Percentiles rank a stretch among this genome's conserved stretches.
These are phyloP conservation scores for Amanita phalloides DNA, from an alignment of 768 basidiomycete species.

Conservation along the genomic window DNA sequence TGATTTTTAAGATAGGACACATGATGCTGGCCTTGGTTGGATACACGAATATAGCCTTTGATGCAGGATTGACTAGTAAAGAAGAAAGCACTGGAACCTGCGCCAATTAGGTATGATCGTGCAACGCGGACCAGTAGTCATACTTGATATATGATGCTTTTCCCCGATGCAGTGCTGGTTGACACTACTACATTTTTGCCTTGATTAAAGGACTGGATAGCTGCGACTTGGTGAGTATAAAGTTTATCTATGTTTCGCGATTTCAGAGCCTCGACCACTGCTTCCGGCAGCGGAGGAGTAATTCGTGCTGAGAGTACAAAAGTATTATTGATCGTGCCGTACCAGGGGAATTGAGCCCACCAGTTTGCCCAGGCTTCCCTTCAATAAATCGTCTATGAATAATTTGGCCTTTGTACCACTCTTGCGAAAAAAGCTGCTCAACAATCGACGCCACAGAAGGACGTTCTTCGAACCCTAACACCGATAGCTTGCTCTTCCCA, in stretches of 20 bases:
- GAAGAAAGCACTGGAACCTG: slow-evolving; percentile 64
- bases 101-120: not conserved
- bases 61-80: slow-evolving; percentile 45
- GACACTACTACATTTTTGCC: slow-evolving; percentile 76
- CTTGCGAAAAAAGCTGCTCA: slow-evolving; percentile 40
- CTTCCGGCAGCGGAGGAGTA: slow-evolving; percentile 45
- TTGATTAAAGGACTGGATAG: slow-evolving; percentile 50
- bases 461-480: slow-evolving; percentile 38
- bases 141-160: slow-evolving; percentile 82
- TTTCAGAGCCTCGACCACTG: slow-evolving; percentile 43
- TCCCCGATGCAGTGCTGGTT: slow-evolving; percentile 84
- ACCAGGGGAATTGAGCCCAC: slow-evolving; percentile 20
- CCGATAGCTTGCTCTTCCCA: slow-evolving; percentile 11
- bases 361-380: slow-evolving; percentile 39
- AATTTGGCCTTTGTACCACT: slow-evolving; percentile 69
- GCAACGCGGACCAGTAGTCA: slow-evolving; percentile 2
- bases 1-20: not conserved
- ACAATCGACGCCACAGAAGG: slow-evolving; percentile 50
- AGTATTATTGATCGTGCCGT: not conserved
- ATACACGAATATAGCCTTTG: slow-evolving; percentile 79
- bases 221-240: slow-evolving; percentile 63
- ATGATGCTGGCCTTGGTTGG: slow-evolving; percentile 63
- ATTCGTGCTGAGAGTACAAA: slow-evolving; percentile 26
- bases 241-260: slow-evolving; percentile 53
- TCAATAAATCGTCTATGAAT: slow-evolving; percentile 41